Conservation (phyloP, 768 basidiomycete species). For the Xerocomellus dryophilus region DNA sequence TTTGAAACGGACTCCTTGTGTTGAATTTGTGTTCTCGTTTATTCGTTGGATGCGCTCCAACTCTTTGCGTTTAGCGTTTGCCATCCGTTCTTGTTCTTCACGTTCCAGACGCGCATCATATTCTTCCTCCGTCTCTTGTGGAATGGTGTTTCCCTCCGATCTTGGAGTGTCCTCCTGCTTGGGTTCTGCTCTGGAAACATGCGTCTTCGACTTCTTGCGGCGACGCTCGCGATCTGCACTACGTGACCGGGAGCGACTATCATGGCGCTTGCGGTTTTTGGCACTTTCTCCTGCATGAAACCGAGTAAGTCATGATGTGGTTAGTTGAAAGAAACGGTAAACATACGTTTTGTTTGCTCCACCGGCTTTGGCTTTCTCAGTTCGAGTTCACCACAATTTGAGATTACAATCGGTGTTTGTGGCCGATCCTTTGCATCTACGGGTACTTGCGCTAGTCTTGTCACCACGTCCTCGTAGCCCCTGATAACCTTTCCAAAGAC, state of each 20-base stretch:
- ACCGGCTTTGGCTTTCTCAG: constrained; percentile 39
- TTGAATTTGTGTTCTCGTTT: constrained; percentile 32
- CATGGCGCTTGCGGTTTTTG: constrained; percentile 21
- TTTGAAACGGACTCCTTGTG: constrained; percentile 61
- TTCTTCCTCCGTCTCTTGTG: constrained; percentile 65
- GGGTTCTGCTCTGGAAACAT: constrained; percentile 1
- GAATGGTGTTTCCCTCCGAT: constrained; percentile 6
- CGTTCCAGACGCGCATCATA: constrained; percentile 67
- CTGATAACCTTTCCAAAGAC: constrained; percentile 54
- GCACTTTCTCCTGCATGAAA: constrained; percentile 5
- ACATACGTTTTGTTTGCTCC: constrained; percentile 17
- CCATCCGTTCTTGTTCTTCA: constrained; percentile 60
- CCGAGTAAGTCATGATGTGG: not conserved
- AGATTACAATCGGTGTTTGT: constrained; percentile 58
- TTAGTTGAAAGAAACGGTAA: not conserved
- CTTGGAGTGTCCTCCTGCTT: constrained; percentile 8
- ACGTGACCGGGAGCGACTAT: constrained; percentile 25
- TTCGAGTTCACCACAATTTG: constrained; percentile 84
- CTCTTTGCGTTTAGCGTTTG: constrained; percentile 44
- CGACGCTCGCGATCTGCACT: constrained; percentile 28
- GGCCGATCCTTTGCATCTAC: constrained; percentile 79
- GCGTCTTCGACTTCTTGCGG: constrained; percentile 28
- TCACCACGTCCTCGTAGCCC: constrained; percentile 58
- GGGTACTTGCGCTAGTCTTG: constrained; percentile 57
- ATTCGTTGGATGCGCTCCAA: constrained; percentile 46